Base-by-base conservation (phyloP, 192 early-diverging fungal genomes). In the Coemansia aciculifera region DNA sequence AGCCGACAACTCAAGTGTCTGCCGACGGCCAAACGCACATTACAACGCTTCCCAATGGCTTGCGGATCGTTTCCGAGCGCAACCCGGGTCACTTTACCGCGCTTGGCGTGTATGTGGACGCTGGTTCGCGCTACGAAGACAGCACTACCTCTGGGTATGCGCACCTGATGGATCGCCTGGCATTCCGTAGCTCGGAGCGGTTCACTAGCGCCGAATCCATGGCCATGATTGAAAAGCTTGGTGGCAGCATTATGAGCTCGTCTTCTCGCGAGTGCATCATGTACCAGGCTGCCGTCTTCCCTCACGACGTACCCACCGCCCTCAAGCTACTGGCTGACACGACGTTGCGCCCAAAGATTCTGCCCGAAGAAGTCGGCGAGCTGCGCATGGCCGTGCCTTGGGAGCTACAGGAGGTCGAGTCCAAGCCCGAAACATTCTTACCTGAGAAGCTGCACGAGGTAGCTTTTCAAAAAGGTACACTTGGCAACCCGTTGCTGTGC, bases 261-360 rank as follows among this genome's bases (percentile, higher is more conserved):
- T 90, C 90, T 51, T 91, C 93, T 23, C 89, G 95, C 34, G 97
- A 99, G 74, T 86, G 91, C 59, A 95, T 99, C 79, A 94, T 95
- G 89, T 99, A 97, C 75, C 95, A 96, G 73, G 90, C 92, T 6
- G 89, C 93, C 6, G 89, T 99, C 24, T 95, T 99, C 71, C 88
- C 86, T 4, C 87, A 93, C 67, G 94, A 97, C 77, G 68, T 95
- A 23, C 73, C 81, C 1, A 81, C 86, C 19, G 88, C 93, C n/a
- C 52, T 96, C 39, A 64, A 84, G 13, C 79, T 95, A 23, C 87
- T 97, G 67, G 87, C 92, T 0, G 89, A 97, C 56, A 91, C 93
- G 8, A 89, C 96, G 24, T 85, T 89, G 65, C 87, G 89, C 59
- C 94, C 95, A 7, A 69, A 63, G 32, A 89, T 96, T 31, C 63